Evolutionary conservation across 306 rosid genomes (phyloP), one percentile per base, ranked within the genome.

Genomic region (Herpetospermum pedunculosum): DNA sequence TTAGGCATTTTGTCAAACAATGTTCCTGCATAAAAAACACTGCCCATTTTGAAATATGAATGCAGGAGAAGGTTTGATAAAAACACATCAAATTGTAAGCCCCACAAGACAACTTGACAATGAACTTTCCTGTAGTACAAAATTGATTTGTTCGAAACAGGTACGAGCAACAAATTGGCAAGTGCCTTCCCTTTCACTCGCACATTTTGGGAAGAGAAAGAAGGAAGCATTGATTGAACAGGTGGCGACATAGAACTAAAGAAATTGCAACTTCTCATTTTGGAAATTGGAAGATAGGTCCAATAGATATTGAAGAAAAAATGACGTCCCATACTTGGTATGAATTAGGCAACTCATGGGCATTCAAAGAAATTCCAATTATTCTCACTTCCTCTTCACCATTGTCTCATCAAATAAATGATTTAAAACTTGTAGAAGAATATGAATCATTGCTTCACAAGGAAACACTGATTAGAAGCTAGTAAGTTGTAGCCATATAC

Each of bases 1-100:
- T 83, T 83, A 72, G 90, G 80, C 96, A 93, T 85, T 53, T 8
- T 67, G 77, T 87, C 97, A 54, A 92, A 92, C 87, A 92, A 58
- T 23, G 77, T 83, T 58, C 78, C 87, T 37, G 96, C 93, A 67
- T 88, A 82, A 2, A 10, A 50, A 25, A 88, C 21, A 37, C 75
- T 53, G 40, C 73, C 75, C 6, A 72, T 25, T 76, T 82, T 82
- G 14, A 89, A 77, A 29, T 81, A 88, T 1, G 32, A 30, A 0
- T 76, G 81, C 38, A 93, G 77, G 44, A 90, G 88, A 75, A 85
- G 83, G 76, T 90, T 92, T 32, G 87, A 72, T 38, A 92, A 86
- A 77, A 86, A 93, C 26, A 88, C 74, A 75, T 87, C 90, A 4
- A 81, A 65, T 21, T 76, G 89, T 60, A 88, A 82, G 6, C 96